Percentiles rank a stretch among this genome's conserved stretches.
phyloP scores from a whole-genome alignment of 768 basidiomycete species.

The Auricularia sp. region DNA sequence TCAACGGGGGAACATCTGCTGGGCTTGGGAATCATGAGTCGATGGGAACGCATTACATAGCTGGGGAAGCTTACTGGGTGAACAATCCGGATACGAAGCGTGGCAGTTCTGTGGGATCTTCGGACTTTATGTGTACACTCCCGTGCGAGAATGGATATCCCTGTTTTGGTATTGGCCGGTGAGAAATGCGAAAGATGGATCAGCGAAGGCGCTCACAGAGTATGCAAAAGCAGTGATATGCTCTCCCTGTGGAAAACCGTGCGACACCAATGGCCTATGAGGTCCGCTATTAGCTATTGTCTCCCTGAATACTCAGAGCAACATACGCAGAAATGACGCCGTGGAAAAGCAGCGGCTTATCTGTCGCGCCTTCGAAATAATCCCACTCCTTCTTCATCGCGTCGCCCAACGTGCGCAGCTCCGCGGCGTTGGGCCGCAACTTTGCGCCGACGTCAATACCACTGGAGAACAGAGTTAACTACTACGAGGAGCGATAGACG shows the following conservation, averaged over 20 bases:
- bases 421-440: neutral
- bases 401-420: neutral
- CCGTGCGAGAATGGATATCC: neutral
- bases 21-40: neutral
- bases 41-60: neutral
- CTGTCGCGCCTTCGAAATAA: neutral
- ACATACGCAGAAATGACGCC: neutral
- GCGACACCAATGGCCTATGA: neutral
- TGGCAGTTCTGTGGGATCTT: neutral
- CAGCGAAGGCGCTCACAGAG: neutral
- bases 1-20: slow-evolving; percentile 26
- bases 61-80: neutral
- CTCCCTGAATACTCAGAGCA: neutral
- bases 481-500: neutral
- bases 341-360: neutral
- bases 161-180: neutral
- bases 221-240: neutral
- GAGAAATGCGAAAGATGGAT: too few species aligned
- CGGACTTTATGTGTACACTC: neutral
- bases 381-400: neutral
- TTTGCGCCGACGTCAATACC: neutral
- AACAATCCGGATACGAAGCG: neutral
- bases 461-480: neutral
- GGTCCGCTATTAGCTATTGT: neutral
- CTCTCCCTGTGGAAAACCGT: neutral